Percentiles rank a stretch among this genome's conserved stretches.
phyloP scores from a whole-genome alignment of 768 basidiomycete species.

The Amanita molliuscula region DNA sequence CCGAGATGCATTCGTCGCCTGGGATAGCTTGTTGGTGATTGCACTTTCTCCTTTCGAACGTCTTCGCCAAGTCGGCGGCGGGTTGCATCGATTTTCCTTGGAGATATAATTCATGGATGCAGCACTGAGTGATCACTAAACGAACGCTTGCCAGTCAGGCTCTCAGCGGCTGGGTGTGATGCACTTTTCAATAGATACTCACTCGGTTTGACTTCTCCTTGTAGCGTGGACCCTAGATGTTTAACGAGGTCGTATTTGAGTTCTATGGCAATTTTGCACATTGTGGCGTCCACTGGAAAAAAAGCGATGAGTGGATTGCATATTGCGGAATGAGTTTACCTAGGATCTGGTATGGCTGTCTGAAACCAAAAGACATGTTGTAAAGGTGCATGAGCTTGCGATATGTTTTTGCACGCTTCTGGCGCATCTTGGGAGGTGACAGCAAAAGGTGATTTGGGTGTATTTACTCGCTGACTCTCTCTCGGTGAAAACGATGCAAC shows the following conservation, averaged over 20 bases:
- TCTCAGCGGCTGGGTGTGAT: constrained; percentile 13
- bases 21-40: constrained; percentile 87
- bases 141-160: constrained; percentile 33
- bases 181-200: constrained; percentile 22
- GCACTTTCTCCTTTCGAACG: constrained; percentile 88
- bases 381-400: constrained; percentile 91
- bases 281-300: constrained; percentile 69
- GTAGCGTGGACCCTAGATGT: constrained; percentile 67
- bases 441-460: not conserved
- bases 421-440: constrained; percentile 55
- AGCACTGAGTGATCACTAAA: constrained; percentile 98
- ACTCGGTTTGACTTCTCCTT: constrained; percentile 90
- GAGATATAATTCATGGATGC: constrained; percentile 87
- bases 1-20: constrained; percentile 72
- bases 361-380: constrained; percentile 77
- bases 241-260: constrained; percentile 70
- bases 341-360: constrained; percentile 90
- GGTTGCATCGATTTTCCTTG: constrained; percentile 65
- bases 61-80: constrained; percentile 83
- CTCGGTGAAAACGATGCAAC: not conserved
- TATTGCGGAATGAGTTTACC: constrained; percentile 34
- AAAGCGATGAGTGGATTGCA: constrained; percentile 6
- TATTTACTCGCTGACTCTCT: constrained; percentile 9
- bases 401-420: constrained; percentile 93
- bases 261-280: constrained; percentile 59